Percentiles rank a stretch among this genome's conserved stretches.
Conservation (phyloP, 345 rosid species). For the Durio zibethinus region DNA sequence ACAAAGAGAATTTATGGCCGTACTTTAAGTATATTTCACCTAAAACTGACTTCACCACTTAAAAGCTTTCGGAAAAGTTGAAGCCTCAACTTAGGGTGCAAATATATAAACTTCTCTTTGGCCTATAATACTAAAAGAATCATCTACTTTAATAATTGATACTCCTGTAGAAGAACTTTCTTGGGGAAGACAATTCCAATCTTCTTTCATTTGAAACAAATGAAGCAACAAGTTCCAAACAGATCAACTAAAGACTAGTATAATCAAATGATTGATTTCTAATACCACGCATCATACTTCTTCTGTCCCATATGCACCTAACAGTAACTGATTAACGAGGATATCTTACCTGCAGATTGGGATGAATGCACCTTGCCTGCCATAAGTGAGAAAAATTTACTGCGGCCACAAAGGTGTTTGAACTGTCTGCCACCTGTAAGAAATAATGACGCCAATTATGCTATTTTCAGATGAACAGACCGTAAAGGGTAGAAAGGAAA, state of each 20-base stretch:
- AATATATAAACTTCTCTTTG: background rate
- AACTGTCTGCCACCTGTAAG: conserved; percentile 26
- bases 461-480: background rate
- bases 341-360: conserved; percentile 36
- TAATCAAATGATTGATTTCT: background rate
- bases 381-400: conserved; percentile 36
- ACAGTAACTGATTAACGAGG: background rate
- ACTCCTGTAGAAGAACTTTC: background rate
- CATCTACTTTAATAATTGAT: background rate
- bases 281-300: background rate
- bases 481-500: background rate
- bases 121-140: background rate
- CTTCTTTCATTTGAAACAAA: background rate
- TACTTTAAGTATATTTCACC: background rate
- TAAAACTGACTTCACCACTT: background rate
- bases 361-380: conserved; percentile 32
- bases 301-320: background rate
- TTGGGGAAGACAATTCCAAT: background rate
- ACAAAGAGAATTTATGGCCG: background rate
- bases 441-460: background rate
- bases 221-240: background rate
- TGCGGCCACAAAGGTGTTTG: conserved; percentile 31
- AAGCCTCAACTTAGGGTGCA: background rate
- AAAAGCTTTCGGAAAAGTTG: background rate
- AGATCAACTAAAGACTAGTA: background rate